Evolutionary conservation across 139 green algal genomes (phyloP).

Genomic region (Diplosphaera chodatii): DNA sequence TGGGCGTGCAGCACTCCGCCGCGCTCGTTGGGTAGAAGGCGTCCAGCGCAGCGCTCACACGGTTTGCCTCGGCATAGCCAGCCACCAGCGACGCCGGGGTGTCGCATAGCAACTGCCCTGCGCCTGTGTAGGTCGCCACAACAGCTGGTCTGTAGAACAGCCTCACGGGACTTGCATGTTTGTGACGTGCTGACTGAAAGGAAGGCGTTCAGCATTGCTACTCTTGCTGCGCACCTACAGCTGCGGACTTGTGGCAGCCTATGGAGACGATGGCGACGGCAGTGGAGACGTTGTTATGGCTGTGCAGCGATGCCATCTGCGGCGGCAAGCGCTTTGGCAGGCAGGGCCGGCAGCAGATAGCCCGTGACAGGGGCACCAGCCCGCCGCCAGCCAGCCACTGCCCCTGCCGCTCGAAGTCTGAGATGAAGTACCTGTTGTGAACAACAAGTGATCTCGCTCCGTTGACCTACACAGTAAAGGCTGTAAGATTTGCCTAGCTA

Average conservation of each 20-base stretch:
- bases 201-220: too few relatives aligned
- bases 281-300: constrained; percentile 4
- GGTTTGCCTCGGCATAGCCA: constrained; percentile 37
- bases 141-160: too few relatives aligned
- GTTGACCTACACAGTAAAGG: too few relatives aligned
- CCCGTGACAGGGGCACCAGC: constrained; percentile 59
- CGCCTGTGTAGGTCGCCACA: neutral
- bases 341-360: constrained; percentile 70
- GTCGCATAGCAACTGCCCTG: constrained; percentile 42
- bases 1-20: constrained; percentile 61
- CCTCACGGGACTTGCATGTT: too few relatives aligned
- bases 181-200: too few relatives aligned
- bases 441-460: too few relatives aligned
- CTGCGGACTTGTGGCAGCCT: constrained; percentile 52
- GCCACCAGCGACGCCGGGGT: constrained; percentile 1
- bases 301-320: neutral
- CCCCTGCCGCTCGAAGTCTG: constrained; percentile 41
- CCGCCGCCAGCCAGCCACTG: constrained; percentile 51
- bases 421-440: constrained; percentile 28
- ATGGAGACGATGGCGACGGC: constrained; percentile 56
- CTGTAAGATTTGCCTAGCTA: too few relatives aligned
- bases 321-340: constrained; percentile 40
- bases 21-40: constrained; percentile 55
- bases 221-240: too few relatives aligned
- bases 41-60: constrained; percentile 26